Base-by-base conservation (phyloP, 1,284 basidiomycete species). In the Flammula alnicola region DNA sequence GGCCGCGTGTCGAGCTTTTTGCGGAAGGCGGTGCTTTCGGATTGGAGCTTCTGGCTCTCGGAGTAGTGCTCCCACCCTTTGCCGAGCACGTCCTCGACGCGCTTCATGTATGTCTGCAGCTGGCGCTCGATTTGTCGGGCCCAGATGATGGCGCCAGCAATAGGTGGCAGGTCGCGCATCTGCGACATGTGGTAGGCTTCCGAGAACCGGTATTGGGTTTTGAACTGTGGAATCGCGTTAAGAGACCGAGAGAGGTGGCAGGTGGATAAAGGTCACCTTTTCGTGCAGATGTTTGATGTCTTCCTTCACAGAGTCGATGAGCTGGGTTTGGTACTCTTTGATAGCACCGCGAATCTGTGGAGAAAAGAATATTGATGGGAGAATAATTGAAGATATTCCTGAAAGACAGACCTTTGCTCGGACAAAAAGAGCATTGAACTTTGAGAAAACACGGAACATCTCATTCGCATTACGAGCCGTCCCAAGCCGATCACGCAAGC, bases 11-110 rank as follows among this genome's bases (percentile, higher is more conserved):
- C 95, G 43, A 98, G 87, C 72, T 98, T 99, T 70, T 91, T 92
- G 38, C 93, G 84, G 82, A 99, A 99, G 0, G 93, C 91, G 4
- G 85, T 78, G 47, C 86, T 90, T 69, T 99, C 96, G 32, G 87
- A 88, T 63, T 97, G 93, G 0, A 99, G 87, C 64, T 95, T 95
- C 69, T 98, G 94, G 5, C 97, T 97, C 62, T 99, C 96, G n/a
- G 96, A 94, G 61, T 99, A 99, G 54, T 95, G 84, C 67, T 98
- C 95, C 96, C 96, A 99, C 5, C 94, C 95, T 69, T 94, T 95
- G 7, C 96, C 97, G 9, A 99, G 86, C 2, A 99, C 97, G 66
- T 98, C 96, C 66, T 98, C 95, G 44, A 99, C 96, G n/a, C 95
- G 91, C 70, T 95, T 97, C 95, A 99, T 98, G 75, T 98, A 98